phyloP scores from a whole-genome alignment of 2,329 filamentous ascomycete species.

The Pleoardoris graminearum region DNA sequence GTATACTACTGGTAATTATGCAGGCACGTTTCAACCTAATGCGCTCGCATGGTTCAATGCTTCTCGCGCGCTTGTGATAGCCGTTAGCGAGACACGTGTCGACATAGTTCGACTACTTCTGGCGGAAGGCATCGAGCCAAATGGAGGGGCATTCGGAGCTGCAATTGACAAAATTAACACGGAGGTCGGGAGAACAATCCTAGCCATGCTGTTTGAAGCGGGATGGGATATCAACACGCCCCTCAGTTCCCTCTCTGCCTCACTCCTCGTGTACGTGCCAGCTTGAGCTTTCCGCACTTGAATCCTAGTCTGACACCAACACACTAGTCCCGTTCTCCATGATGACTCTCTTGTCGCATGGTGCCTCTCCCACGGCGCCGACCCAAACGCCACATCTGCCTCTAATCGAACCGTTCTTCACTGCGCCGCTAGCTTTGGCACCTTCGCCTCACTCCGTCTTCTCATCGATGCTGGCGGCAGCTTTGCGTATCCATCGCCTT shows the following conservation, averaged over 20 bases:
- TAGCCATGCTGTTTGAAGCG: not conserved
- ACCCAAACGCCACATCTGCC: not conserved
- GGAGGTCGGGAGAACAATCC: not conserved
- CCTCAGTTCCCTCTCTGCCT: not conserved
- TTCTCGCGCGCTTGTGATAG: not conserved
- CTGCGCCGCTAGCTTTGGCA: not conserved
- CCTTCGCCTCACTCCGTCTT: not conserved
- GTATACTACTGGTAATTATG: too few species aligned
- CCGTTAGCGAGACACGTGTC: not conserved
- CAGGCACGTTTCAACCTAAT: not conserved
- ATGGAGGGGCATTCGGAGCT: not conserved
- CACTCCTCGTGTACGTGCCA: not conserved
- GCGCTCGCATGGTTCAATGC: not conserved
- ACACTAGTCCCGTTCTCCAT: not conserved
- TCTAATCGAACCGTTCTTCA: not conserved
- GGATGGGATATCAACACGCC: not conserved
- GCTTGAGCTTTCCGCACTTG: not conserved
- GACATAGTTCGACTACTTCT: not conserved
- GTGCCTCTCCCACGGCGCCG: not conserved
- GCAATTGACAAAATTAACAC: not conserved
- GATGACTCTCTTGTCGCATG: not conserved
- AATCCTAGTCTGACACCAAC: not conserved
- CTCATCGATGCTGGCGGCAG: not conserved
- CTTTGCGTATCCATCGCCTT: not conserved
- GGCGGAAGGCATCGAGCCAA: not conserved